Evolutionary conservation across 805 yeast species (phyloP).

Genomic region (Starmera amethionina): DNA sequence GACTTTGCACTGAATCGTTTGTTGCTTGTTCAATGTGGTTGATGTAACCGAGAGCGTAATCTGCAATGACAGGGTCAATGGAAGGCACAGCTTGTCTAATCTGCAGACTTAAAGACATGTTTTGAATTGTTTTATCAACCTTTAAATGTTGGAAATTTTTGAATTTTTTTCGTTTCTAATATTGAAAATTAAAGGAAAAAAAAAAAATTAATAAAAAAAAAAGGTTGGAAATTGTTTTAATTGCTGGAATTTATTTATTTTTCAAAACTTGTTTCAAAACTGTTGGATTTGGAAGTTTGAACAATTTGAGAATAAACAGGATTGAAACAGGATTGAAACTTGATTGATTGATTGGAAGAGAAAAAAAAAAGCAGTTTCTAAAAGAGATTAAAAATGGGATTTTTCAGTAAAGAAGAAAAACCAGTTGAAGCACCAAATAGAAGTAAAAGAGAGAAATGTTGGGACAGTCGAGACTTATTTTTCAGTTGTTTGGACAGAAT

Average conservation of each 20-base stretch:
- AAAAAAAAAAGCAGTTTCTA: not conserved
- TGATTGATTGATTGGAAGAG: no score
- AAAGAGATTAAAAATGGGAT: constrained; percentile 32
- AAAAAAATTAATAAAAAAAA: no score
- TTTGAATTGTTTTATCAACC: no score
- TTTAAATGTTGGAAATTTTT: no score
- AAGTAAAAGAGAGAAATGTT: constrained; percentile 65
- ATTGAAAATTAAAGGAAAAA: no score
- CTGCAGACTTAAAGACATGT: constrained; percentile 28
- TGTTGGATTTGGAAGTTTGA: no score
- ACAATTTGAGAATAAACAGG: no score
- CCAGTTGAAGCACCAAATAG: constrained; percentile 45
- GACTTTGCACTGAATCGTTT: constrained; percentile 73
- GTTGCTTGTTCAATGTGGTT: constrained; percentile 72
- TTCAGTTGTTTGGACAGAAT: constrained; percentile 66
- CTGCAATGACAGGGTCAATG: constrained; percentile 76
- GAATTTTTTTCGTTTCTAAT: constrained; percentile 21
- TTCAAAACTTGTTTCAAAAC: no score
- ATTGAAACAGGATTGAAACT: no score
- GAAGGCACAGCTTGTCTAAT: constrained; percentile 82
- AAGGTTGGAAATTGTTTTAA: no score
- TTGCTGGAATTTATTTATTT: no score
- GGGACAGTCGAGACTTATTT: constrained; percentile 80
- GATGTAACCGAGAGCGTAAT: constrained; percentile 87
- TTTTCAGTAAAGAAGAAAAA: constrained; percentile 28